Percentiles rank a stretch among this genome's conserved stretches.
Conservation (phyloP, 495 filamentous ascomycete genomes). For the Cercophora scortea region DNA sequence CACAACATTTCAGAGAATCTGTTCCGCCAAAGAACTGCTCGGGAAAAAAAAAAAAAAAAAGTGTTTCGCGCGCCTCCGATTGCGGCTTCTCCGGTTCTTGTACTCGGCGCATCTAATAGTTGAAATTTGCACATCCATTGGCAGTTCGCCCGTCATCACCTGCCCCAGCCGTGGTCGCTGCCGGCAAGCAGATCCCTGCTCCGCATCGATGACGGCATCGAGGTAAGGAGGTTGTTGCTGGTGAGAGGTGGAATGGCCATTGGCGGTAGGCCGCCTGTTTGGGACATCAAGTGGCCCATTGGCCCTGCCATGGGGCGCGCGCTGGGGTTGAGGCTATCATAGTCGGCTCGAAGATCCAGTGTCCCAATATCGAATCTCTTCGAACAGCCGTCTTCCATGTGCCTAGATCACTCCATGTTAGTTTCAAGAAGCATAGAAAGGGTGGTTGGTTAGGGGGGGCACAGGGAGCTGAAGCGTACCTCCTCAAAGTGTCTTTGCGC, state of each 20-base stretch:
- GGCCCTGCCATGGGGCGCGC: conserved; percentile 13
- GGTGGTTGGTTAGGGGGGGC: neutral
- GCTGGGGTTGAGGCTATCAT: conserved; percentile 19
- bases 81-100: too few relatives aligned
- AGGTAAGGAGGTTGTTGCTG: conserved; percentile 24
- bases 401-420: conserved; percentile 36
- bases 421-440: neutral
- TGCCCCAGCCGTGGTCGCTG: conserved; percentile 19
- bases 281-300: conserved; percentile 16
- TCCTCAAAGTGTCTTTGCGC: conserved; percentile 73
- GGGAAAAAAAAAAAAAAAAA: too few relatives aligned
- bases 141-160: conserved; percentile 7
- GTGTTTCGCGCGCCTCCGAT: too few relatives aligned
- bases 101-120: too few relatives aligned
- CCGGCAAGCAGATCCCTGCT: conserved; percentile 8
- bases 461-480: conserved; percentile 37
- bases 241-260: conserved; percentile 34
- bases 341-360: conserved; percentile 36
- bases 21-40: too few relatives aligned
- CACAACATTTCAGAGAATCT: too few relatives aligned
- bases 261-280: conserved; percentile 28
- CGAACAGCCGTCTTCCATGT: conserved; percentile 73
- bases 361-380: conserved; percentile 57
- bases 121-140: too few relatives aligned
- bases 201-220: conserved; percentile 30